Evolutionary conservation across 441 rosid species (phyloP).

Genomic region (Hypseocharis bilobata): DNA sequence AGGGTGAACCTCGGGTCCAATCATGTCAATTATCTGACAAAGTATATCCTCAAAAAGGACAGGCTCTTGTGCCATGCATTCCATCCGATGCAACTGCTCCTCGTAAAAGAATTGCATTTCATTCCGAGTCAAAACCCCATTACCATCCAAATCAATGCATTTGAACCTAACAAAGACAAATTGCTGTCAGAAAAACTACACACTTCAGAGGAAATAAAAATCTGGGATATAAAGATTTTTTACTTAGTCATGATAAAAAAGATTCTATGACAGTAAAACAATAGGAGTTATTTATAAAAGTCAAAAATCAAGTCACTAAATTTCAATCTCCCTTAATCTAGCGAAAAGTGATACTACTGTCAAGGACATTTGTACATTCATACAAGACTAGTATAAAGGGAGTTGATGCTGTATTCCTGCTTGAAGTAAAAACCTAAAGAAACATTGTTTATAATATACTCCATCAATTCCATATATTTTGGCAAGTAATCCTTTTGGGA

Average conservation of each 20-base stretch:
- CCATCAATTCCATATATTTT: too few species aligned
- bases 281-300: neutral
- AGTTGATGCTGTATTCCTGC: too few species aligned
- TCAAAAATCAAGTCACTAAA: neutral
- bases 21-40: constrained; percentile 59
- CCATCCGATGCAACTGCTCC: constrained; percentile 66
- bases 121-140: constrained; percentile 47
- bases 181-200: constrained; percentile 2
- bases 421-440: too few species aligned
- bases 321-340: neutral
- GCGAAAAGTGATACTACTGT: too few species aligned
- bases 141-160: constrained; percentile 57
- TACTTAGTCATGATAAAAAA: neutral
- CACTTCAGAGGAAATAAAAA: neutral
- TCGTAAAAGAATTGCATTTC: constrained; percentile 58
- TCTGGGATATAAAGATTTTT: constrained; percentile 3
- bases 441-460: too few species aligned
- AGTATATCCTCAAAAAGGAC: constrained; percentile 51
- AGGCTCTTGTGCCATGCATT: constrained; percentile 52
- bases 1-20: constrained; percentile 43
- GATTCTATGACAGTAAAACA: neutral
- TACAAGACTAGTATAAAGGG: too few species aligned
- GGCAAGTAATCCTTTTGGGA: too few species aligned
- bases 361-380: too few species aligned
- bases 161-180: constrained; percentile 39